Evolutionary conservation across 805 yeast genomes (phyloP).

Genomic region (Saccharomycopsis sp.): DNA sequence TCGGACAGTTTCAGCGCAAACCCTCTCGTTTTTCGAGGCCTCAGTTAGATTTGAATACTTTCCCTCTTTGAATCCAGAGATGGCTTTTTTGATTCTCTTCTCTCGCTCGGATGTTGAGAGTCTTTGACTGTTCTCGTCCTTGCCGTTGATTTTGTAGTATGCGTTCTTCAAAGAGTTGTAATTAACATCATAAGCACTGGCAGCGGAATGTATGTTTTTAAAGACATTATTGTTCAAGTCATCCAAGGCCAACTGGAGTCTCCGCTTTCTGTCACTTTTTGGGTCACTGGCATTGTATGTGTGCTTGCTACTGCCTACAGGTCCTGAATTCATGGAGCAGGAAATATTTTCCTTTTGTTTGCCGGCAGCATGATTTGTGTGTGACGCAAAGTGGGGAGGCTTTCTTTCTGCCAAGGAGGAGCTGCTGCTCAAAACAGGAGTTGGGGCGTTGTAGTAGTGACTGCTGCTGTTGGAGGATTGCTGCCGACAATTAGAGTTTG

Average conservation of each 20-base stretch:
- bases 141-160: slow-evolving; percentile 19
- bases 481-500: not conserved
- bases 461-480: not conserved
- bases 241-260: slow-evolving; percentile 15
- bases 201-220: slow-evolving; percentile 21
- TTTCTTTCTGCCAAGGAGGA: not conserved
- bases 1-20: slow-evolving; percentile 21
- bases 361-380: not conserved
- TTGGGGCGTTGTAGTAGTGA: not conserved
- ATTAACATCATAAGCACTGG: slow-evolving; percentile 18
- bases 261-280: slow-evolving; percentile 15
- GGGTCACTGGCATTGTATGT: not conserved
- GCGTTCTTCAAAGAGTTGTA: slow-evolving; percentile 25
- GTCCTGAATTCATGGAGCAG: not conserved
- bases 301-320: not conserved
- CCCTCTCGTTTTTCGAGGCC: slow-evolving; percentile 19
- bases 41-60: slow-evolving; percentile 20
- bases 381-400: not conserved
- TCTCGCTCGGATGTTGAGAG: slow-evolving; percentile 17
- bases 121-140: slow-evolving; percentile 20
- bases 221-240: slow-evolving; percentile 15
- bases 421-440: not conserved
- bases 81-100: slow-evolving; percentile 16
- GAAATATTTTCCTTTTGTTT: not conserved
- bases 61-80: slow-evolving; percentile 18